Conservation (phyloP, 495 filamentous ascomycete species). For the Xylaria cubensis region DNA sequence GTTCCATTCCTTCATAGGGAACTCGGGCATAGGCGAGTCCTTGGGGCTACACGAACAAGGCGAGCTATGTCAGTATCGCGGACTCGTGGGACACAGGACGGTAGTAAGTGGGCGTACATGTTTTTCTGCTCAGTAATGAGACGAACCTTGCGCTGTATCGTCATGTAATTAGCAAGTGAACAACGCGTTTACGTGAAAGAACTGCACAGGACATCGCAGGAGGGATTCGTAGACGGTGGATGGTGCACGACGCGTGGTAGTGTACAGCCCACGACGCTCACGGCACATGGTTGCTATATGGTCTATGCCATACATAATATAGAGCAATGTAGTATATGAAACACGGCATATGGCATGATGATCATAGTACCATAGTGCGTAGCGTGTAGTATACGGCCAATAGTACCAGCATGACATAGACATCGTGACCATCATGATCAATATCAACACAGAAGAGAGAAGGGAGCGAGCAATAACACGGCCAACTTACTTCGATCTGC, state of each 20-base stretch:
- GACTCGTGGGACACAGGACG: slow-evolving; percentile 10
- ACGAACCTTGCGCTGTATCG: slow-evolving; percentile 76
- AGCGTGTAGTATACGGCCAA: neutral
- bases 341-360: neutral
- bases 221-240: neutral
- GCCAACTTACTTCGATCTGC: slow-evolving; percentile 29
- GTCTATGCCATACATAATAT: neutral
- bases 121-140: slow-evolving; percentile 89
- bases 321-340: too few species aligned
- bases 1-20: slow-evolving; percentile 84
- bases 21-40: slow-evolving; percentile 80
- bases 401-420: neutral
- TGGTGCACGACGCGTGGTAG: neutral
- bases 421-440: neutral
- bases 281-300: neutral
- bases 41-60: slow-evolving; percentile 57
- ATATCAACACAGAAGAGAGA: too few species aligned
- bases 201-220: too few species aligned
- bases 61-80: slow-evolving; percentile 33
- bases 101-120: slow-evolving; percentile 66
- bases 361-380: neutral
- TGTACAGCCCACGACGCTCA: neutral
- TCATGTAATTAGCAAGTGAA: slow-evolving; percentile 20
- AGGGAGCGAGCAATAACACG: neutral
- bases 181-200: neutral